Evolutionary conservation across 352 stramenopile species (phyloP), one percentile per base, ranked within the genome.

Genomic region (Pseudoperonospora humuli): DNA sequence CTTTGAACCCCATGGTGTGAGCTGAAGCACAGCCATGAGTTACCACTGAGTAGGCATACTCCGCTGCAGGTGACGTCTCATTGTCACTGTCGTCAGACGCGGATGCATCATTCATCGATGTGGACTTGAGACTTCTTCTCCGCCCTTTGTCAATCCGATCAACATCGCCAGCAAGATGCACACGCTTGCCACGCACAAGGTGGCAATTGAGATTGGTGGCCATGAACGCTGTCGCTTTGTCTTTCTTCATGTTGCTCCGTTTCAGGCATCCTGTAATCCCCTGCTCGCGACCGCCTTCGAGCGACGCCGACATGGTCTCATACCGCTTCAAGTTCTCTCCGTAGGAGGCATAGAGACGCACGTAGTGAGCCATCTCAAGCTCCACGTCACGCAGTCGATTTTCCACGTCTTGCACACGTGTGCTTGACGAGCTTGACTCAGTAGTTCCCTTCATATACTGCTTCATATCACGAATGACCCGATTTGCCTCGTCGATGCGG

Each of bases 171-270:
- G 70, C 71, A 7, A 86, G 58, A 11, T 67, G 36, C 20, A 87
- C 57, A 9, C 69, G 71, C 39, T 65, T 66, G 19, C 73, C 81
- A 20, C 81, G 81, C 17, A 89, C 67, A 31, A 91, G 43, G 42
- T 93, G 81, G 17, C 72, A 88, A 43, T 90, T 89, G 1, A 93
- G 41, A 58, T 93, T 93, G 7, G 76, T 90, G 2, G 78, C 67
- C 81, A 93, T 93, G 44, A 93, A 93, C 34, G 84, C 70, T 1
- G 75, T 79, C 5, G 67, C 64, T 55, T 88, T 72, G 48, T 93
- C 81, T 37, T 93, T 93, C 50, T 91, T 93, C 62, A 84, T 77
- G 23, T 77, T 86, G 45, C 78, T 91, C 21, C 81, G 81, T 47
- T 91, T 91, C 18, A 93, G 45, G 29, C 70, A 86, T 3, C 78